A percentile compares a stretch with the other conserved stretches of the same genome.
Conservation (phyloP, 805 yeast genomes). For the Kazachstania africana region DNA sequence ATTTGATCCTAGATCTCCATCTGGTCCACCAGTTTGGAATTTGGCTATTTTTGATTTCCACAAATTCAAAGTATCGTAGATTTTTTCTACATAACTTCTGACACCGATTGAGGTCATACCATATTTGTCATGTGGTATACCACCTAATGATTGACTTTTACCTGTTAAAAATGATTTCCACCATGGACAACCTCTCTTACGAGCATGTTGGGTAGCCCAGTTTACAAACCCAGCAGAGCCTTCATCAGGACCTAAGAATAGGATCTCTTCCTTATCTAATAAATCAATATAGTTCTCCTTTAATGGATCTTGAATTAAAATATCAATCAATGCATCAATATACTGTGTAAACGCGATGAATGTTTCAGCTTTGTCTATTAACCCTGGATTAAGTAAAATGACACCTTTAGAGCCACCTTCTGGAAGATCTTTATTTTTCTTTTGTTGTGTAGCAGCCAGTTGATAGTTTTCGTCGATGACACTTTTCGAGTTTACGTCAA, state of each 20-base stretch:
- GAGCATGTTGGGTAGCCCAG: conserved; percentile 96
- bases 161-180: conserved; percentile 99
- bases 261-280: conserved; percentile 73
- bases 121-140: conserved; percentile 95
- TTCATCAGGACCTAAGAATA: conserved; percentile 98
- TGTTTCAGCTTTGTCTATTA: conserved; percentile 62
- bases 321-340: conserved; percentile 81
- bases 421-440: conserved; percentile 95
- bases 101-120: conserved; percentile 97
- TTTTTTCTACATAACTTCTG: conserved; percentile 78
- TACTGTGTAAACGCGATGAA: conserved; percentile 83
- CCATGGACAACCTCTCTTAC: conserved; percentile 86
- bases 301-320: conserved; percentile 68
- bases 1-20: conserved; percentile 94
- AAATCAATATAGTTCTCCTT: conserved; percentile 79
- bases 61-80: conserved; percentile 67
- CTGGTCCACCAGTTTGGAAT: conserved; percentile 98
- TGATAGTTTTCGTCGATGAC: conserved; percentile 94
- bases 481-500: conserved; percentile 71
- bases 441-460: conserved; percentile 90
- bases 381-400: conserved; percentile 66
- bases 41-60: conserved; percentile 51
- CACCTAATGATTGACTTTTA: conserved; percentile 82
- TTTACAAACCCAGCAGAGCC: conserved; percentile 92
- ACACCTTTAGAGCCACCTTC: conserved; percentile 99